Conservation (phyloP, 2,329 filamentous ascomycete species). For the Penicillium sp. region DNA sequence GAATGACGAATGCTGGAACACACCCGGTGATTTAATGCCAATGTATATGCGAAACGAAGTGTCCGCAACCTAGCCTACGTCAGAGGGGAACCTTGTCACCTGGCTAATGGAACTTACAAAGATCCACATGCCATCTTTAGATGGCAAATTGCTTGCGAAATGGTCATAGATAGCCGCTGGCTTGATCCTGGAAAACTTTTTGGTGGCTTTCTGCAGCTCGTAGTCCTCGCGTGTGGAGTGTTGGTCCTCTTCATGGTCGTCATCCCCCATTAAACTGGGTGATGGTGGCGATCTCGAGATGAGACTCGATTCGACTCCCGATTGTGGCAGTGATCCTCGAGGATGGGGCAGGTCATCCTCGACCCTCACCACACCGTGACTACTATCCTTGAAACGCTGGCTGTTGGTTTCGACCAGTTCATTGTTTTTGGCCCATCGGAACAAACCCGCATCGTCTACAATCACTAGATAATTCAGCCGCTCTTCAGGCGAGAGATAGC, state of each 20-base stretch:
- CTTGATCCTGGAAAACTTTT: constrained; percentile 61
- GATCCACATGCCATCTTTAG: constrained; percentile 87
- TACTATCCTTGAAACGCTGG: constrained; percentile 65
- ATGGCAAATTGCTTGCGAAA: constrained; percentile 63
- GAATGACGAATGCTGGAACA: constrained; percentile 89
- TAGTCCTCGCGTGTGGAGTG: constrained; percentile 62
- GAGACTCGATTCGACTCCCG: constrained; percentile 4
- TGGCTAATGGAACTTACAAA: constrained; percentile 51
- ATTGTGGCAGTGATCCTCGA: constrained; percentile 21
- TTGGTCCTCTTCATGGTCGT: constrained; percentile 32
- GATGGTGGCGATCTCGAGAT: constrained; percentile 24
- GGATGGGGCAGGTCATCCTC: constrained; percentile 57
- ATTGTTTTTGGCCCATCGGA: constrained; percentile 85
- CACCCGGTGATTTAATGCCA: constrained; percentile 80
- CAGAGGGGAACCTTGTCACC: neutral
- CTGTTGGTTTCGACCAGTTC: constrained; percentile 68
- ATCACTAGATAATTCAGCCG: constrained; percentile 72
- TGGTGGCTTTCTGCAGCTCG: constrained; percentile 55
- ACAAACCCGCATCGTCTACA: constrained; percentile 64
- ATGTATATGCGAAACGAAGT: constrained; percentile 75
- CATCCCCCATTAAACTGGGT: constrained; percentile 1
- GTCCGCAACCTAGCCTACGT: constrained; percentile 49
- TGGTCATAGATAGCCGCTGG: constrained; percentile 71
- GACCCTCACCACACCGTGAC: constrained; percentile 63
- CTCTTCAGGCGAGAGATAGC: constrained; percentile 79